These are phyloP conservation scores for Sporothrix luriei DNA, from an alignment of 2,329 filamentous ascomycete genomes.

Conservation along the genomic window DNA sequence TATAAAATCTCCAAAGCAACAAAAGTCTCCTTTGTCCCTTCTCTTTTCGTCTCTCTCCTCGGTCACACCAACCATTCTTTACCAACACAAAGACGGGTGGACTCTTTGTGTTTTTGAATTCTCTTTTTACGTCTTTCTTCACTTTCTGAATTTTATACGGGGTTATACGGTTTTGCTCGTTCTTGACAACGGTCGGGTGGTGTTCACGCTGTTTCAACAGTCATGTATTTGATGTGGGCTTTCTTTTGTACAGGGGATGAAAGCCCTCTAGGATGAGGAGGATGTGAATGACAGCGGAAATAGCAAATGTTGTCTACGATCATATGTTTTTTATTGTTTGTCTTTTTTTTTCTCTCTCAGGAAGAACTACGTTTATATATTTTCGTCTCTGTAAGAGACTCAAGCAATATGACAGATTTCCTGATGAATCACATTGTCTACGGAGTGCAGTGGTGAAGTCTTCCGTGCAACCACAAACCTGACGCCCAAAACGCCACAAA, in stretches of 20 bases:
- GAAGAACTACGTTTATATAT: not conserved
- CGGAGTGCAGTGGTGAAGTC: not conserved
- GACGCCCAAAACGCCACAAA: conserved; percentile 11
- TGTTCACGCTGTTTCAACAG: not conserved
- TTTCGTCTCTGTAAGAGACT: not conserved
- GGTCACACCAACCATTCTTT: not conserved
- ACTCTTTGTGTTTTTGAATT: not conserved
- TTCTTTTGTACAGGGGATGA: not conserved
- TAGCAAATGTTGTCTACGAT: conserved; percentile 20
- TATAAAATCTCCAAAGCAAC: conserved; percentile 9
- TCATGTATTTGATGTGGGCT: conserved; percentile 1
- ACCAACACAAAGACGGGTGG: conserved; percentile 14
- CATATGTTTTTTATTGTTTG: not conserved
- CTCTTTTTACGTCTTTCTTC: not conserved
- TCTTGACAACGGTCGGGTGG: not conserved
- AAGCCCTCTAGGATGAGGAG: not conserved
- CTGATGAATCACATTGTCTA: not conserved
- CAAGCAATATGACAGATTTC: not conserved
- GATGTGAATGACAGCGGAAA: conserved; percentile 12
- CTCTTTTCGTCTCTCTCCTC: conserved; percentile 14
- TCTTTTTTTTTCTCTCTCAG: not conserved
- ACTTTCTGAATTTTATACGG: conserved; percentile 10
- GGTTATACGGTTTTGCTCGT: conserved; percentile 14
- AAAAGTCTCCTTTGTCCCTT: conserved; percentile 24
- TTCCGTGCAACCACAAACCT: not conserved